phyloP scores from a whole-genome alignment of 176 grass and related monocot species.

The Raddia guianensis region DNA sequence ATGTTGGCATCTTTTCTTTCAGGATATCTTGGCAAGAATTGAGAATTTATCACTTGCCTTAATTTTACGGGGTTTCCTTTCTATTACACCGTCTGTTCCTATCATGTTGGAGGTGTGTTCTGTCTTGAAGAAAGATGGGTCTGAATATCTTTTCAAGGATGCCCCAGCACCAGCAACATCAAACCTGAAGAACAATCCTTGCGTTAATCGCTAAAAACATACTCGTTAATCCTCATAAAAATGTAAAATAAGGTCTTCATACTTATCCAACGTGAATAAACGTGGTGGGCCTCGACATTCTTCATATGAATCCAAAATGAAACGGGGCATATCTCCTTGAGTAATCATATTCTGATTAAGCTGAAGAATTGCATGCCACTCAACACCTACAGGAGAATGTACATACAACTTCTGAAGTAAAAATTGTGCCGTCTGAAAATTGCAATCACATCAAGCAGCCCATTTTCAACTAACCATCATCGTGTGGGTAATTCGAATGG shows the following conservation, averaged over 20 bases:
- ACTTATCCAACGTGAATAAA: slow-evolving; percentile 96
- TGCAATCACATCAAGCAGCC: neutral
- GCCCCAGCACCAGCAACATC: slow-evolving; percentile 95
- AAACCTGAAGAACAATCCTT: slow-evolving; percentile 69
- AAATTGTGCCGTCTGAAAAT: neutral
- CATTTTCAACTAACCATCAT: slow-evolving; percentile 61
- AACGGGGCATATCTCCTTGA: slow-evolving; percentile 97
- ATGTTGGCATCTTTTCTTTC: neutral
- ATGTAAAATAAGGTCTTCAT: slow-evolving; percentile 34
- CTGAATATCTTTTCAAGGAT: slow-evolving; percentile 94
- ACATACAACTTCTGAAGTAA: slow-evolving; percentile 25
- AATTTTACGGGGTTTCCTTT: slow-evolving; percentile 76
- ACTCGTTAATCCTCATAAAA: slow-evolving; percentile 29
- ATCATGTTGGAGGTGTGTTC: slow-evolving; percentile 60
- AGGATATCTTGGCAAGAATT: slow-evolving; percentile 12
- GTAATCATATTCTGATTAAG: slow-evolving; percentile 86
- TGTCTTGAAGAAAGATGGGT: slow-evolving; percentile 96
- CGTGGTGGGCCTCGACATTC: slow-evolving; percentile 89
- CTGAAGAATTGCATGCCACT: slow-evolving; percentile 80
- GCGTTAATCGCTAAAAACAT: slow-evolving; percentile 35
- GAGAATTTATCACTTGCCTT: slow-evolving; percentile 58
- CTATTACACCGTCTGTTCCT: slow-evolving; percentile 58
- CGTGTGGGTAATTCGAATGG: slow-evolving; percentile 63
- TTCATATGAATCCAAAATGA: slow-evolving; percentile 98
- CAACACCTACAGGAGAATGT: slow-evolving; percentile 52